phyloP scores from a whole-genome alignment of 495 filamentous ascomycete species.

The Tuber aestivum region DNA sequence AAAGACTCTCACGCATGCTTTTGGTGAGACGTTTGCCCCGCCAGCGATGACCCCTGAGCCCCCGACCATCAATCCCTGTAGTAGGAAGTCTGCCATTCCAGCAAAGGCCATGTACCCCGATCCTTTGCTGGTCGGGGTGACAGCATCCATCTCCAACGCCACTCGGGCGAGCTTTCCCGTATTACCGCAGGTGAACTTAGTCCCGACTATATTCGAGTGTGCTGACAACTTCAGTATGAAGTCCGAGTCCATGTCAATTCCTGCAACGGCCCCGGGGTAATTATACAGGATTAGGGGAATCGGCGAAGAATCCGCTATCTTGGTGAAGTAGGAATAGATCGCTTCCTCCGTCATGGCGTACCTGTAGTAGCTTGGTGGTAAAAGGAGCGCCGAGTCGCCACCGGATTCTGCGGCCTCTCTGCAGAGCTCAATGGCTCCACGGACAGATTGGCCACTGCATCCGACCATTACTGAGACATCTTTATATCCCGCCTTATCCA shows the following conservation, averaged over 20 bases:
- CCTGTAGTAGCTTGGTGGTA: conserved; percentile 81
- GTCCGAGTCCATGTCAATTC: conserved; percentile 88
- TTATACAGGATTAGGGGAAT: conserved; percentile 82
- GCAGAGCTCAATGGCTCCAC: conserved; percentile 67
- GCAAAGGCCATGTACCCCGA: conserved; percentile 79
- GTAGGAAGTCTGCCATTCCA: conserved; percentile 80
- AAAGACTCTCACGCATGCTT: conserved; percentile 72
- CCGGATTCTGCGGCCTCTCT: conserved; percentile 61
- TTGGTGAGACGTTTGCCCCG: conserved; percentile 75
- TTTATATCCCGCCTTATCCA: conserved; percentile 72
- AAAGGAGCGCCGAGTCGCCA: conserved; percentile 65
- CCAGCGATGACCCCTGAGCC: conserved; percentile 78
- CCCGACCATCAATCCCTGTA: conserved; percentile 73
- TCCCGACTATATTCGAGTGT: conserved; percentile 78
- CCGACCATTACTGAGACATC: conserved; percentile 75
- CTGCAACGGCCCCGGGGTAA: conserved; percentile 84
- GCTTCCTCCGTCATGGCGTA: conserved; percentile 69
- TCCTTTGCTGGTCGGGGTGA: conserved; percentile 58
- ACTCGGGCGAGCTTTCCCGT: conserved; percentile 84
- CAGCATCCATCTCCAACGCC: conserved; percentile 67
- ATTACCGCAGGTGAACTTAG: conserved; percentile 88
- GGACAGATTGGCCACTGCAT: conserved; percentile 69
- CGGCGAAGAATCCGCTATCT: conserved; percentile 67
- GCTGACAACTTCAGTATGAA: conserved; percentile 68
- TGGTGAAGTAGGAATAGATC: conserved; percentile 68